Evolutionary conservation across 1,139 yeast genomes (phyloP), one percentile per base, ranked within the genome.

Genomic region (Zygotorulaspora mrakii): DNA sequence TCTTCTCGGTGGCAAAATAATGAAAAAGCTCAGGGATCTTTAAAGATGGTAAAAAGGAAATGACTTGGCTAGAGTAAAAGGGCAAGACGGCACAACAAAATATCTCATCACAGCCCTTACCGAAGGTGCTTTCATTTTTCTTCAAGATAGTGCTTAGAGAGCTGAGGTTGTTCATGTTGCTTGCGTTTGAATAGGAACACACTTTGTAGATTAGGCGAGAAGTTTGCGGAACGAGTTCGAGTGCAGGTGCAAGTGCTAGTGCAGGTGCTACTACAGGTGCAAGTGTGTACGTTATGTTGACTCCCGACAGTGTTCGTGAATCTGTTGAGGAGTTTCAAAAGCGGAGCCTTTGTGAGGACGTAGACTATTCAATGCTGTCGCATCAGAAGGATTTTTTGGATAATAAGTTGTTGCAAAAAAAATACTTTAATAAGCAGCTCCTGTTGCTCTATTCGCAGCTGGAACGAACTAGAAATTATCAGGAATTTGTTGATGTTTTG

Each of bases 401-500:
- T 31, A 39, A 45, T 28, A 42, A 47, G 27, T 36, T 53, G 22
- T 17, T 43, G 28, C 50, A 50, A 33, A 49, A 49, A 31, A 46
- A 47, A 39, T 47, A 52, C 33, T 45, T 58, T 20, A 31, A 42
- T 8, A 54, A 52, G 42, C 52, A 55, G 43, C 38, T 59, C 41
- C 54, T 48, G 39, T 41, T 48, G 37, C 48, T 60, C 24, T 57
- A 57, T 39, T 37, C 46, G 28, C 53, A 53, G 36, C 33, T 60
- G 23, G 58, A 53, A 37, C 52, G 53, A 39, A 55, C 60, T 7
- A 45, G 53, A 29, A 57, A 57, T 43, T 54, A 55, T 42, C 59
- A 59, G 40, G 64, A 59, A 46, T 51, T 60, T 29, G 49, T 52
- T 6, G 60, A 57, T 39, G 50, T 53, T 18, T 38, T 60, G 38